Evolutionary conservation across 139 green algal species (phyloP), one percentile per base, ranked within the genome.

Genomic region (Micractinium sp.): DNA sequence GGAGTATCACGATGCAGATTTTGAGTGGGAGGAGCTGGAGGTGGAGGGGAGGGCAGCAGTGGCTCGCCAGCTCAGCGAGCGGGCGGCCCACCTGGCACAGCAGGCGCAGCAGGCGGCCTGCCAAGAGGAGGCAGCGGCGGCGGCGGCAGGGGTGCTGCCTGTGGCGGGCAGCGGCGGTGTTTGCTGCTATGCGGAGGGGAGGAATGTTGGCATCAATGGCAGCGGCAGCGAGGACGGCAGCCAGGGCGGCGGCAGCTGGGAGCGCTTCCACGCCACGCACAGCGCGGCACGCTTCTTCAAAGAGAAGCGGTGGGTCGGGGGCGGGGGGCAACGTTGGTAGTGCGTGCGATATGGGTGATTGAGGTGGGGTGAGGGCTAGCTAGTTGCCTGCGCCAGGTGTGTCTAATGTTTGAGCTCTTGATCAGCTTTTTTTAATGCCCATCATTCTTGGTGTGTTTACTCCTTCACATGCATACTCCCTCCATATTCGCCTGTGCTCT

Each of bases 231-330:
- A 4, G 35, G n/a, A 2, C 1, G 56, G 3, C 67, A 76, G 75
- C 86, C 76, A 69, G 79, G 80, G 81, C 53, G 79, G 82, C 69
- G 80, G 73, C 33, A 81, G 81, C 47, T 97, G 95, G 95, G 94
- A 97, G 89, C 83, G 47, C 5, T 97, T 97, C 60, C 96, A 96
- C 90, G 66, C 87, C 7, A 85, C 82, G 15, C 88, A 93, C 66
- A 95, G 89, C 36, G 89, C 87, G 38, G 95, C 94, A 0, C 89
- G 91, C 5, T 97, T 97, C 83, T 97, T 95, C 91, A 96, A 96
- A 88, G 94, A 96, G 56, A 82, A 96, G 85, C 47, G 85, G 75
- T 79, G 60, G 38, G 89, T 93, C 73, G 3, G 73, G 31, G 3
- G n/a, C 14, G 36, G 75, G 19, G 75, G 18, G 75, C 36, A 36